Evolutionary conservation across 108 stramenopile genomes (phyloP), one percentile per base, ranked within the genome.

Genomic region (Pseudonitzschia pungens): DNA sequence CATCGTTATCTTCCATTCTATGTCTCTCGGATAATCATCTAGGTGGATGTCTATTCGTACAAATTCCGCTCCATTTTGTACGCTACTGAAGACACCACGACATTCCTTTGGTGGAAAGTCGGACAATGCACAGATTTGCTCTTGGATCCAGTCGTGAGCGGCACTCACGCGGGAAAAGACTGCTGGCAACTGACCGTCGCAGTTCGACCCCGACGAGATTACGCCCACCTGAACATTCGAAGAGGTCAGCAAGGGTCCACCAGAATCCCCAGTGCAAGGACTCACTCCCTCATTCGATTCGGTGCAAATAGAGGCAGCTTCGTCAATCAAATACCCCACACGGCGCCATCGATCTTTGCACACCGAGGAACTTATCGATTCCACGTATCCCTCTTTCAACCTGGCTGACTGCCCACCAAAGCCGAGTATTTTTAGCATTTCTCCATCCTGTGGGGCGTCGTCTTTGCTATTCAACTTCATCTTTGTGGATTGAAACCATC

Each of bases 131-230:
- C 81, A 81, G 27, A 81, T 70, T 50, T 68, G 36, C 8, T 77
- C 15, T 54, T 68, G 18, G 27, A 81, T 77, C 81, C 81, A 81
- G 29, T 57, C 68, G 32, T 24, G 7, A 2, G 36, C 71, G 4
- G 26, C 57, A n/a, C 76, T 77, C 15, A 77, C 60, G n/a, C 81
- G 71, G 9, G 81, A 51, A 53, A 77, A 81, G 1, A 77, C 72
- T 45, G 70, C 68, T 44, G 81, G 81, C 41, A 65, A 22, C 12
- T 41, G 54, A 22, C 68, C 26, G 5, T 71, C 81, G 73, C 81
- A 81, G 41, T 75, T 72, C 8, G 55, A 42, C 24, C 76, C 71
- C 55, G 68, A 59, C 73, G 70, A 71, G 18, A 77, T 60, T 0
- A 82, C 63, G 0, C 81, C 81, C 2, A 82, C 64, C 74, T 82